A percentile compares a stretch with the other conserved stretches of the same genome.
Evolutionary conservation across 331 rosid species (phyloP).

Genomic region (Quercus phellos): DNA sequence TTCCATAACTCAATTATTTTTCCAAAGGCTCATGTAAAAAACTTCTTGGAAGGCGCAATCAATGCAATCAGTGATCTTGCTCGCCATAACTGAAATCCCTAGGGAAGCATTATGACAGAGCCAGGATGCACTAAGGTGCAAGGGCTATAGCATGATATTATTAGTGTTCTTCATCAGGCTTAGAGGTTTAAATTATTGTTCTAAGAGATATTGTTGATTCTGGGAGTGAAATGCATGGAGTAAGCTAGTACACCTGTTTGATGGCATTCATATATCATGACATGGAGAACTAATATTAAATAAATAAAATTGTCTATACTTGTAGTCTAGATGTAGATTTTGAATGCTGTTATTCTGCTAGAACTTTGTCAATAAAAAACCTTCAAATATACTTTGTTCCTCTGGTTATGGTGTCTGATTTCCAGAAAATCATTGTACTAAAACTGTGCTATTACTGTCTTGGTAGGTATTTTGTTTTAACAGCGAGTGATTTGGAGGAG

Average conservation of each 20-base stretch:
- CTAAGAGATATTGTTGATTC: no score
- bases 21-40: background rate
- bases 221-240: background rate
- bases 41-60: background rate
- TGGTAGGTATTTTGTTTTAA: conserved; percentile 85
- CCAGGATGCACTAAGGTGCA: no score
- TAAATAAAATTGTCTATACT: background rate
- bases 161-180: no score
- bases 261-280: background rate
- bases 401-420: background rate
- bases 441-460: conserved; percentile 20
- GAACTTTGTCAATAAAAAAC: background rate
- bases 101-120: no score
- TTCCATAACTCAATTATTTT: background rate
- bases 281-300: background rate
- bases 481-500: conserved; percentile 82
- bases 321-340: background rate
- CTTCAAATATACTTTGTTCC: background rate
- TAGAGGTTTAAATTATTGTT: no score
- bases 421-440: conserved; percentile 7
- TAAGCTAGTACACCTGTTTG: background rate
- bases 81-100: background rate
- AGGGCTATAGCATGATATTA: no score
- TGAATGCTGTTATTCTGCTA: background rate
- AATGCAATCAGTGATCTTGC: background rate